A percentile compares a stretch with the other conserved stretches of the same genome.
These are phyloP conservation scores for Knufia fluminis DNA, from an alignment of 2,329 filamentous ascomycete genomes.

Conservation along the genomic window DNA sequence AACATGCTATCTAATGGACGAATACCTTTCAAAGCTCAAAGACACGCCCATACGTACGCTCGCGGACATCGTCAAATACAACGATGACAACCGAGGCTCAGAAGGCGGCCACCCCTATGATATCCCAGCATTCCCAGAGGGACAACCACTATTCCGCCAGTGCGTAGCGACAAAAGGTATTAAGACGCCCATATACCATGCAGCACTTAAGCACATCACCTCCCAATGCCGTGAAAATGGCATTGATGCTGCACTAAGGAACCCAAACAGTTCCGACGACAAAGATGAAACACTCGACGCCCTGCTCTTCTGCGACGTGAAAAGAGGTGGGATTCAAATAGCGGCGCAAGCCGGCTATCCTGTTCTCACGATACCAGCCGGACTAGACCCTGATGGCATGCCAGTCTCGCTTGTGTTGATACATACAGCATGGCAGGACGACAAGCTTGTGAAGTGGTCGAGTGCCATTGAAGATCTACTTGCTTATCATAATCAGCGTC, in stretches of 20 bases:
- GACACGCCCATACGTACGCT: slow-evolving; percentile 53
- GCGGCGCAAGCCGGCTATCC: slow-evolving; percentile 70
- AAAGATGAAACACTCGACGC: slow-evolving; percentile 42
- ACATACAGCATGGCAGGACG: slow-evolving; percentile 54
- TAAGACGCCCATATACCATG: slow-evolving; percentile 55
- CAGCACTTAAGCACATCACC: slow-evolving; percentile 55
- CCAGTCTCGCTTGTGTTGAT: slow-evolving; percentile 34
- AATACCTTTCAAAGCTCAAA: slow-evolving; percentile 53
- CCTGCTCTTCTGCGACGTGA: slow-evolving; percentile 59
- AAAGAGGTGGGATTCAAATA: slow-evolving; percentile 55
- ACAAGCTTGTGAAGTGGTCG: slow-evolving; percentile 49
- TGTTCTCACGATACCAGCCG: slow-evolving; percentile 59
- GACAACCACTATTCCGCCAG: slow-evolving; percentile 62
- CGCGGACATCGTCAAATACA: slow-evolving; percentile 56
- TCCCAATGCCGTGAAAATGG: slow-evolving; percentile 50
- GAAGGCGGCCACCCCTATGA: slow-evolving; percentile 55
- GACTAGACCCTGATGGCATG: slow-evolving; percentile 33
- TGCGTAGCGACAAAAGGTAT: slow-evolving; percentile 52
- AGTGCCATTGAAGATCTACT: slow-evolving; percentile 55
- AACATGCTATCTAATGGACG: slow-evolving; percentile 59
- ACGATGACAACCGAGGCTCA: slow-evolving; percentile 52
- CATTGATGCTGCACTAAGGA: slow-evolving; percentile 57
- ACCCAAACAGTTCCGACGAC: slow-evolving; percentile 21
- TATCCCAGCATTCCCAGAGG: slow-evolving; percentile 55
- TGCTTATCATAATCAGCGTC: neutral